These are phyloP conservation scores for Pisolithus marmoratus DNA, from an alignment of 768 basidiomycete genomes.

Conservation along the genomic window DNA sequence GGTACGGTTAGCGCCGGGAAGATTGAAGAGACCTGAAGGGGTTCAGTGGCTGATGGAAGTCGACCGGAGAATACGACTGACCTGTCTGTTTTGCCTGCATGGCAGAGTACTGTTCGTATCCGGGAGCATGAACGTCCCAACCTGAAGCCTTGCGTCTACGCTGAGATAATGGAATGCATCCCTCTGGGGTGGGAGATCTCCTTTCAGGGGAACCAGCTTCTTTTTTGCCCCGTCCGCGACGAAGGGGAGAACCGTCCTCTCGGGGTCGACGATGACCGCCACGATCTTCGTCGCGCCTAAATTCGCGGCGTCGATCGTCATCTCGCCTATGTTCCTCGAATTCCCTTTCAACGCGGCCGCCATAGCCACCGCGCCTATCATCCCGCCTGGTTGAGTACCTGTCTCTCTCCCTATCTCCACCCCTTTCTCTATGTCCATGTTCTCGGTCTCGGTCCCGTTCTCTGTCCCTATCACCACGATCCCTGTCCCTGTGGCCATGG, in stretches of 20 bases:
- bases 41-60: constrained; percentile 7
- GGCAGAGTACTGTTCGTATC: constrained; percentile 92
- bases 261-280: constrained; percentile 28
- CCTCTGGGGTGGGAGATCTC: constrained; percentile 64
- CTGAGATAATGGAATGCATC: constrained; percentile 64
- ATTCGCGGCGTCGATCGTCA: constrained; percentile 46
- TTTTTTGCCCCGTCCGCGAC: too few relatives aligned
- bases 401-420: constrained; percentile 28
- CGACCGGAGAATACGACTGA: constrained; percentile 30
- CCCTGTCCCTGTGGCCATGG: constrained; percentile 40
- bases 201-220: constrained; percentile 61
- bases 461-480: constrained; percentile 43
- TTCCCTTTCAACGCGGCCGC: constrained; percentile 37
- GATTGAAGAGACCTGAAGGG: constrained; percentile 81
- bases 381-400: constrained; percentile 34
- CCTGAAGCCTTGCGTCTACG: constrained; percentile 85
- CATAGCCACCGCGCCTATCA: constrained; percentile 48
- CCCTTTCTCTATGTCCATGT: constrained; percentile 29
- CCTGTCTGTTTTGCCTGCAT: constrained; percentile 91
- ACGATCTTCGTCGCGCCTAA: constrained; percentile 39
- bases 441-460: constrained; percentile 25
- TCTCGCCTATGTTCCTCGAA: constrained; percentile 44
- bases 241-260: too few relatives aligned
- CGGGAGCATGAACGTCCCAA: constrained; percentile 95
- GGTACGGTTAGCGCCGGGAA: constrained; percentile 90